Conservation (phyloP, 2,329 filamentous ascomycete genomes). For the Mariannaea elegans region DNA sequence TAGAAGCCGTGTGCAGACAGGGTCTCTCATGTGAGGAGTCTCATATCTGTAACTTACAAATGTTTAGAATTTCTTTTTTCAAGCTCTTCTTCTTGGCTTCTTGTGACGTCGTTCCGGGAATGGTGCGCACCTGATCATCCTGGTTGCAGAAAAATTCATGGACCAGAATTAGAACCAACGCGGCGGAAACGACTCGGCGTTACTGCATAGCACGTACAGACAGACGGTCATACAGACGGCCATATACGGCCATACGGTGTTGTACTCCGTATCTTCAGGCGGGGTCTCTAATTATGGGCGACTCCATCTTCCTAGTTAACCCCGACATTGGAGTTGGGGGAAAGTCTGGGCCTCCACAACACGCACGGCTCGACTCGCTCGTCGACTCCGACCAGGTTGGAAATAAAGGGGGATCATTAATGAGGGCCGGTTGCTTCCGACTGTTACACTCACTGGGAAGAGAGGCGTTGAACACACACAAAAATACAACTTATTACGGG, state of each 20-base stretch:
- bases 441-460: background rate
- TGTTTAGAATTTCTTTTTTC: no score
- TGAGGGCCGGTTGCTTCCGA: background rate
- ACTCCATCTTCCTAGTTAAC: background rate
- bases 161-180: background rate
- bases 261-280: background rate
- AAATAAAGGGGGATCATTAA: no score
- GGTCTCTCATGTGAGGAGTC: no score
- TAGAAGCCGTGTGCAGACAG: no score
- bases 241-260: no score
- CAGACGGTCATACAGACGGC: background rate
- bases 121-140: background rate
- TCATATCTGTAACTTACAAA: no score
- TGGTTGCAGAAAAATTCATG: no score
- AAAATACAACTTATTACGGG: no score
- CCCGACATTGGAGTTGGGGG: slow-evolving; percentile 8
- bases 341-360: slow-evolving; percentile 3
- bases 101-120: background rate
- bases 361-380: slow-evolving; percentile 1
- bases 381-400: slow-evolving; percentile 15
- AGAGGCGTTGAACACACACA: no score
- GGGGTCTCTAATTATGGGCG: no score
- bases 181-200: slow-evolving; percentile 12
- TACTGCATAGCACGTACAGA: background rate
- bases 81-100: background rate